phyloP scores from a whole-genome alignment of 176 grass and related monocot genomes.

The Rhynchospora pubera region DNA sequence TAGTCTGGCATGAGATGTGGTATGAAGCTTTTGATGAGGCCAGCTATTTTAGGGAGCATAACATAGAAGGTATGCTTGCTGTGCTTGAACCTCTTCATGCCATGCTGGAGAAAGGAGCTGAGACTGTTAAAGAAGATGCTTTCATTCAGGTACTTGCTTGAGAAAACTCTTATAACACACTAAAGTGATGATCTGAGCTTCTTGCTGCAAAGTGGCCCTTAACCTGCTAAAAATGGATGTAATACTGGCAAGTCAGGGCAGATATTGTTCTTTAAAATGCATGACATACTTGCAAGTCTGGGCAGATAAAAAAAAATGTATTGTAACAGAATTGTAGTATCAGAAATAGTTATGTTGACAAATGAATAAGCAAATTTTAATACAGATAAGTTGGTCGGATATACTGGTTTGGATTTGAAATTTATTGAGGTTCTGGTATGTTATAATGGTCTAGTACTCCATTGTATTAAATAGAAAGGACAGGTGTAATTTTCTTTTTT shows the following conservation, averaged over 20 bases:
- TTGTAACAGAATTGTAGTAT: neutral
- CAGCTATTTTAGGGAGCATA: constrained; percentile 98
- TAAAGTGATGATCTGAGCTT: neutral
- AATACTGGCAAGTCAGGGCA: too few species aligned
- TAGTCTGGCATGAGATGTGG: constrained; percentile 99
- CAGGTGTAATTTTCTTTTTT: neutral
- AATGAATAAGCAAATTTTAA: neutral
- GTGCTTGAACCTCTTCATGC: constrained; percentile 87
- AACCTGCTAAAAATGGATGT: neutral
- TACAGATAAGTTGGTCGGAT: neutral
- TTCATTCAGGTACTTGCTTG: constrained; percentile 77
- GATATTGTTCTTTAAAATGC: neutral
- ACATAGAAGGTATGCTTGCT: constrained; percentile 89
- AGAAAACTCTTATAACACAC: neutral
- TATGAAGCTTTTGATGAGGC: constrained; percentile 97
- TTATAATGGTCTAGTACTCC: neutral
- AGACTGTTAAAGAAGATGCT: constrained; percentile 76
- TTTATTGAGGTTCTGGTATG: neutral
- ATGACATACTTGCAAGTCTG: neutral
- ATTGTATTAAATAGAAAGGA: neutral
- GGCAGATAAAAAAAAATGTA: neutral
- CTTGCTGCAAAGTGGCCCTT: neutral
- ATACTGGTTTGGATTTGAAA: neutral
- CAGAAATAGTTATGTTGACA: neutral
- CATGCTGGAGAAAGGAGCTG: constrained; percentile 69